Conservation (phyloP, 176 grass and related monocot genomes). For the Rhipidocladum racemiflorum region DNA sequence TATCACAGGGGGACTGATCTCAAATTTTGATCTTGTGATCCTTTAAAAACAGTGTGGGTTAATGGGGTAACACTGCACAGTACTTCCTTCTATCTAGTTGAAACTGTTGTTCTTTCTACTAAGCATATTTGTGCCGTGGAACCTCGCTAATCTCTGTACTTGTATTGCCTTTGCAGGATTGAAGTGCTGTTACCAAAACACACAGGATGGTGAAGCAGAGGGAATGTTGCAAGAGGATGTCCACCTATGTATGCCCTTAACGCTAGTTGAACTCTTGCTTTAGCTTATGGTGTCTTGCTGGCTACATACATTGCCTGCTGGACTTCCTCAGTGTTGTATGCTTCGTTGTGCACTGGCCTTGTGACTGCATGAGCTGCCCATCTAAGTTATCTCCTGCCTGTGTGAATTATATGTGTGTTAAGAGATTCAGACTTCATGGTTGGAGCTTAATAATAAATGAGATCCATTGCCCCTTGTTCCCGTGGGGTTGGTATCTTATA, state of each 20-base stretch:
- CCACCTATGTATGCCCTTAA: background rate
- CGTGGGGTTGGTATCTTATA: background rate
- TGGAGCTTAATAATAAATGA: constrained; percentile 24
- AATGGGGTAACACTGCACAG: background rate
- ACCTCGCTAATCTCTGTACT: background rate
- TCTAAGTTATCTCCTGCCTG: background rate
- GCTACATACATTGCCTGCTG: background rate
- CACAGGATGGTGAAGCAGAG: background rate
- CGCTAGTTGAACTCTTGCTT: background rate
- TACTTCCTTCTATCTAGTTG: background rate
- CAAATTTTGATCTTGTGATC: background rate
- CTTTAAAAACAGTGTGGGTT: background rate
- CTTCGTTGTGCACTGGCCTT: background rate
- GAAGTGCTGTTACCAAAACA: constrained; percentile 12
- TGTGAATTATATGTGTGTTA: background rate
- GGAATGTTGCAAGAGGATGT: background rate
- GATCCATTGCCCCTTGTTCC: constrained; percentile 2
- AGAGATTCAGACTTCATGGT: background rate
- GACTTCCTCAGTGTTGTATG: background rate
- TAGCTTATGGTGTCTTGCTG: constrained; percentile 12
- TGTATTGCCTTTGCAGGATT: constrained; percentile 38
- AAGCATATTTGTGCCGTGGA: background rate
- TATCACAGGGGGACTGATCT: background rate
- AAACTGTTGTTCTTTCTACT: background rate
- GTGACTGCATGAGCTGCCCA: background rate